Evolutionary conservation across 352 stramenopile genomes (phyloP).

Genomic region (Thalassiosira tumida): DNA sequence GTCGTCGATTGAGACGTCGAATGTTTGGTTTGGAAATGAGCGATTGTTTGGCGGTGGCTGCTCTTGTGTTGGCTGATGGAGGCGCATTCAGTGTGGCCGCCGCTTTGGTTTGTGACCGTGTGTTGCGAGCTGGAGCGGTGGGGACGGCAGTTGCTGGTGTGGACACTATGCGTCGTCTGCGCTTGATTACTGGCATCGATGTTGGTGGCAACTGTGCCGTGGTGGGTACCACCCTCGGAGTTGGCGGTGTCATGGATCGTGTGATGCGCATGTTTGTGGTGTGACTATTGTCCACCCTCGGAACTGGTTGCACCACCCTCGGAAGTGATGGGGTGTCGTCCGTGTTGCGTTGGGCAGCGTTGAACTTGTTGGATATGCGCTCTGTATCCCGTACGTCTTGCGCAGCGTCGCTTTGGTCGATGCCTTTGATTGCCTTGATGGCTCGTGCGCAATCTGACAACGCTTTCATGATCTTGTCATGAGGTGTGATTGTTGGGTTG

Average conservation of each 20-base stretch:
- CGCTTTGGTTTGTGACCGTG: not conserved
- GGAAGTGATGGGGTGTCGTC: not conserved
- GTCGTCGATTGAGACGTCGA: not conserved
- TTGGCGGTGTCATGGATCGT: not conserved
- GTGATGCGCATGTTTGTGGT: not conserved
- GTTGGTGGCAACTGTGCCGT: not conserved
- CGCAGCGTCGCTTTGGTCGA: not conserved
- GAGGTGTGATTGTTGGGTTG: not conserved
- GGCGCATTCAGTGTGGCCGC: not conserved
- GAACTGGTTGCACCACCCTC: conserved; percentile 8
- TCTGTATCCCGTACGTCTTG: not conserved
- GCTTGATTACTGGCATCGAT: not conserved
- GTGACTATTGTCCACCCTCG: conserved; percentile 1
- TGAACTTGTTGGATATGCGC: not conserved
- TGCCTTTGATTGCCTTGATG: not conserved
- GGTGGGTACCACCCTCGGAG: conserved; percentile 22
- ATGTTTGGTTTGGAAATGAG: not conserved
- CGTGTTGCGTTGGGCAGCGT: not conserved
- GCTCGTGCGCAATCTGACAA: not conserved
- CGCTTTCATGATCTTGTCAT: not conserved
- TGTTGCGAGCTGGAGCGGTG: not conserved
- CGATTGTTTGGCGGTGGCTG: not conserved
- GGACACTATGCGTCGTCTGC: not conserved
- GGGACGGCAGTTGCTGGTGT: too few relatives aligned
- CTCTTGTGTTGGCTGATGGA: not conserved